A percentile compares a stretch with the other conserved stretches of the same genome.
Evolutionary conservation across 768 basidiomycete species (phyloP).

Genomic region (Trametes meyenii): DNA sequence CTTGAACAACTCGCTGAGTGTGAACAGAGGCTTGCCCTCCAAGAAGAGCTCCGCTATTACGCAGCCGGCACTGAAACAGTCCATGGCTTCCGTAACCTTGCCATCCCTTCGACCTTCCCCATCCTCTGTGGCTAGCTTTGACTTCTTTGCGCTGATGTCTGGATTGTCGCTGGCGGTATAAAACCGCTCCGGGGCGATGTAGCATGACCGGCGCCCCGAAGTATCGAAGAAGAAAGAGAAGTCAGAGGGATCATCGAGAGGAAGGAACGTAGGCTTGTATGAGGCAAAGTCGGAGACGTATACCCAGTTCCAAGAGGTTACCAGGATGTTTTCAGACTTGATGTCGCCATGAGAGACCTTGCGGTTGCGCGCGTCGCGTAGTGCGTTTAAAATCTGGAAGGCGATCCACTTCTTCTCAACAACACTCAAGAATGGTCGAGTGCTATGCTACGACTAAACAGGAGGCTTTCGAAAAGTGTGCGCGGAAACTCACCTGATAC

Average conservation of each 20-base stretch:
- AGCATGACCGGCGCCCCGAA: conserved; percentile 90
- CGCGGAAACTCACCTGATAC: conserved; percentile 75
- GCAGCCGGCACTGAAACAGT: conserved; percentile 93
- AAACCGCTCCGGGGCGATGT: conserved; percentile 95
- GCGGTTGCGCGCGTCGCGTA: conserved; percentile 80
- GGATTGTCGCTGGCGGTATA: conserved; percentile 73
- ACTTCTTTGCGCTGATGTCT: conserved; percentile 68
- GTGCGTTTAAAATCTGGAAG: conserved; percentile 85
- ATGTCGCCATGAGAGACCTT: conserved; percentile 97
- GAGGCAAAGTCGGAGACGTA: conserved; percentile 94
- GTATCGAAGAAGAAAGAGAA: conserved; percentile 99
- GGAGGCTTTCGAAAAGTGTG: not conserved
- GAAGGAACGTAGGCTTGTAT: conserved; percentile 94
- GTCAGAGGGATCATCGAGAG: conserved; percentile 94
- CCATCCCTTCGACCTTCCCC: conserved; percentile 72
- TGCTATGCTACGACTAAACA: conserved; percentile 51
- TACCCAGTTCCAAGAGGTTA: conserved; percentile 95
- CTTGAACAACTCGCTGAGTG: conserved; percentile 92
- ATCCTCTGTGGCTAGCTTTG: conserved; percentile 53
- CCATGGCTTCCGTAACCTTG: conserved; percentile 93
- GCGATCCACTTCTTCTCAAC: conserved; percentile 99
- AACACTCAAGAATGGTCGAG: conserved; percentile 87
- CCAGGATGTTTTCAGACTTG: conserved; percentile 95
- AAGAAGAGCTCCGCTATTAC: conserved; percentile 95
- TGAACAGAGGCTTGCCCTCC: conserved; percentile 92